These are phyloP conservation scores for Alternaria alternata DNA, from an alignment of 2,329 filamentous ascomycete species.

Conservation along the genomic window DNA sequence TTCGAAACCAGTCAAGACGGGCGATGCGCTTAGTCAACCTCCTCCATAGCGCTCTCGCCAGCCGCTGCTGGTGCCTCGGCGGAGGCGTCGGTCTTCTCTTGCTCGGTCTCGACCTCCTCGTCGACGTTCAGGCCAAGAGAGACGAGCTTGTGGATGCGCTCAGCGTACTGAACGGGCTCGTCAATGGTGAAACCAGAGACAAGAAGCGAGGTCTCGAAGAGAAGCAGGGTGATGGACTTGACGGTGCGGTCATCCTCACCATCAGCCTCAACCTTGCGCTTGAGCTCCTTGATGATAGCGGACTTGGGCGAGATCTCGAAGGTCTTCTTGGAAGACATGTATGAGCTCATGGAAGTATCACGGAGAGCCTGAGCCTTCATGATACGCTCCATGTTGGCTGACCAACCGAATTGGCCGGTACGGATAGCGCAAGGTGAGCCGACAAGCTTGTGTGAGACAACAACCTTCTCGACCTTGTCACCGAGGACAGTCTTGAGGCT, in stretches of 20 bases:
- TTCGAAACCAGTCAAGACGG: constrained; percentile 40
- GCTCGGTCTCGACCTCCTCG: constrained; percentile 79
- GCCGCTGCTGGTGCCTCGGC: constrained; percentile 69
- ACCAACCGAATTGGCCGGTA: constrained; percentile 99
- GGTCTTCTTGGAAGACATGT: constrained; percentile 99
- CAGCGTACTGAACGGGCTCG: constrained; percentile 95
- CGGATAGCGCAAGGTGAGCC: constrained; percentile 97
- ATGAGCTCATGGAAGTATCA: constrained; percentile 99
- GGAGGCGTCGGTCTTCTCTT: constrained; percentile 61
- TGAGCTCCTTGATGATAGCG: constrained; percentile 97
- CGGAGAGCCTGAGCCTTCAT: constrained; percentile 99
- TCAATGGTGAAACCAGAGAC: constrained; percentile 99
- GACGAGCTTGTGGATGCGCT: constrained; percentile 99
- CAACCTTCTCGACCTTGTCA: constrained; percentile 99
- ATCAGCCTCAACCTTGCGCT: constrained; percentile 98
- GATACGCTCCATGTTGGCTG: constrained; percentile 99
- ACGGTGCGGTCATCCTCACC: constrained; percentile 99
- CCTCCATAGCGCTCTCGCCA: constrained; percentile 97
- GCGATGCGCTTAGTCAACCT: constrained; percentile 81
- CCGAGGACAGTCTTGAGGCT: constrained; percentile 98
- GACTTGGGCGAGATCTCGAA: constrained; percentile 99
- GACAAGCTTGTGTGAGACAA: constrained; percentile 96
- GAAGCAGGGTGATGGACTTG: constrained; percentile 97
- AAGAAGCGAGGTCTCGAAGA: constrained; percentile 98
- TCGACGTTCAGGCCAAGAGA: constrained; percentile 97